Percentiles rank a stretch among this genome's conserved stretches.
These are phyloP conservation scores for Suhomyces faveliae DNA, from an alignment of 805 yeast genomes.

Conservation along the genomic window DNA sequence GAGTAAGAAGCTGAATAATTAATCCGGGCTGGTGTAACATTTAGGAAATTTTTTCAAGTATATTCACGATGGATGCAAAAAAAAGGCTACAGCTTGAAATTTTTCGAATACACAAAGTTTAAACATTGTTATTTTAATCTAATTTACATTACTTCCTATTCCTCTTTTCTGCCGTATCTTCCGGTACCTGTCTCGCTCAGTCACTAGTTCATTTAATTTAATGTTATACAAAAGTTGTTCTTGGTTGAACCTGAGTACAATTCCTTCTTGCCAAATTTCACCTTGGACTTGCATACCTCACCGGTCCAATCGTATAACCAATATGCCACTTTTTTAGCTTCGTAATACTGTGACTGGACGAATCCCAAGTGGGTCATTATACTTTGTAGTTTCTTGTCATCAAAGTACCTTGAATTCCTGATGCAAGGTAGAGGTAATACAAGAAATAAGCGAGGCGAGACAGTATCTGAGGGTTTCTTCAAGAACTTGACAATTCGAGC, in stretches of 20 bases:
- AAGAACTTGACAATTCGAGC: conserved; percentile 57
- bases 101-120: too few relatives aligned
- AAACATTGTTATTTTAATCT: too few relatives aligned
- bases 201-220: too few relatives aligned
- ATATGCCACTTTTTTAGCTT: conserved; percentile 71
- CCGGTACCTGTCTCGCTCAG: too few relatives aligned
- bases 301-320: conserved; percentile 59
- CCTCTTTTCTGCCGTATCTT: too few relatives aligned
- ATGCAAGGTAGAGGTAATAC: conserved; percentile 90
- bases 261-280: conserved; percentile 43
- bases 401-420: conserved; percentile 76
- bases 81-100: too few relatives aligned
- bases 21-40: too few relatives aligned
- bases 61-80: too few relatives aligned
- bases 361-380: conserved; percentile 68
- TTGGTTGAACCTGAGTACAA: conserved; percentile 54
- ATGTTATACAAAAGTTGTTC: conserved; percentile 66
- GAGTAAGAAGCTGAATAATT: too few relatives aligned
- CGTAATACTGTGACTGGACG: conserved; percentile 42
- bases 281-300: conserved; percentile 8
- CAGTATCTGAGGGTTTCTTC: conserved; percentile 23
- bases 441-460: conserved; percentile 54
- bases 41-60: too few relatives aligned
- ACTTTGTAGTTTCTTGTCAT: conserved; percentile 36
- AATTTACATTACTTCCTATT: too few relatives aligned